Evolutionary conservation across 2,329 filamentous ascomycete species (phyloP).

Genomic region (Claviceps pazoutovae): DNA sequence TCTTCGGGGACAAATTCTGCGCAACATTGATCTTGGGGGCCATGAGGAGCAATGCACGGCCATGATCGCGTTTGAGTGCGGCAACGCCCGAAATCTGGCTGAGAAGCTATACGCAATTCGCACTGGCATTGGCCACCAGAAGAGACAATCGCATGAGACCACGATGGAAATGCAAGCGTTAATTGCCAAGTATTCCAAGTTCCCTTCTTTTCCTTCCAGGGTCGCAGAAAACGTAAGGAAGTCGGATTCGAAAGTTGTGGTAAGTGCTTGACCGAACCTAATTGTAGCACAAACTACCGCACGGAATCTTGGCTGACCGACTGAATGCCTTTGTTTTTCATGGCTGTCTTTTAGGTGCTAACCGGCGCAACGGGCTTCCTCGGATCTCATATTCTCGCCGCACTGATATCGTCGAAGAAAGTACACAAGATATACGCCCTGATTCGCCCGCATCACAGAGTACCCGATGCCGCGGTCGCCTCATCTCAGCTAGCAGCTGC

Average conservation of each 20-base stretch:
- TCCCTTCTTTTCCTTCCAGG: background rate
- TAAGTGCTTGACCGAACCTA: background rate
- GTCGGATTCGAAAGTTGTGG: background rate
- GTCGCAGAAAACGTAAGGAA: too few species aligned
- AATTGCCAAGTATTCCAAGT: background rate
- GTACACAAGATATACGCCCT: conserved; percentile 39
- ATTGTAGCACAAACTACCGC: background rate
- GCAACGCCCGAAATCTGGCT: conserved; percentile 25
- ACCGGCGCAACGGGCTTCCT: conserved; percentile 53
- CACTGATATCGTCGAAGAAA: conserved; percentile 43
- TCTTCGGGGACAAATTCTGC: conserved; percentile 36
- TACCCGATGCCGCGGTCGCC: background rate
- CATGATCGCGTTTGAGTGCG: conserved; percentile 45
- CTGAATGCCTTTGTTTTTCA: background rate
- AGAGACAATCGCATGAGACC: background rate
- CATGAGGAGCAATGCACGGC: conserved; percentile 27
- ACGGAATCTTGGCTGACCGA: background rate
- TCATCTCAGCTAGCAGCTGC: background rate
- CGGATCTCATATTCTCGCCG: conserved; percentile 44
- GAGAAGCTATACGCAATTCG: background rate
- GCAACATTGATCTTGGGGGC: conserved; percentile 32
- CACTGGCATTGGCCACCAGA: background rate
- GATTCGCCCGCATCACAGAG: conserved; percentile 26
- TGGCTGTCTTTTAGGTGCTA: conserved; percentile 15
- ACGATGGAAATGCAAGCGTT: background rate